Base-by-base conservation (phyloP, 331 rosid genomes). In the Rosa hybrid region DNA sequence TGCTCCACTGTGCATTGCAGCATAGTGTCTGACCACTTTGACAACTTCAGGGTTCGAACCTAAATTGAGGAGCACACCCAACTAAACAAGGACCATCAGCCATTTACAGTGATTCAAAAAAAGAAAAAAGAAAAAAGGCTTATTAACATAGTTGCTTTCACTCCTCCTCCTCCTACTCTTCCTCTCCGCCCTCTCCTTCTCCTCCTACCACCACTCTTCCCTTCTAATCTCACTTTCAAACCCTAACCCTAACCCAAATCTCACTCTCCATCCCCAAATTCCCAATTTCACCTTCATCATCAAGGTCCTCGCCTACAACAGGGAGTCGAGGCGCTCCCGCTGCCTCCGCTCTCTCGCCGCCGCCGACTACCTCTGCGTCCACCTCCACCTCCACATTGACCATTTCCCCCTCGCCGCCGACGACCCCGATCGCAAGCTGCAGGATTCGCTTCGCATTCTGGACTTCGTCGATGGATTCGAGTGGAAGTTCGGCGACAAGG, bases 301-400 rank as follows among this genome's bases (percentile, higher is more conserved):
- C 86, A 94, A 94, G 54, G 88, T 94, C 71, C 97, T 94, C 54
- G 90, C 92, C 44, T 94, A 73, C 78, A 89, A 91, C 75, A 25
- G 27, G 27, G 27, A 25, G 27, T 25, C 27, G 27, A 25, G 27
- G 27, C 94, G 97, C 82, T 76, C 91, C 48, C 94, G 94, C 70
- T 94, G 97, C 89, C 92, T 92, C 72, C 92, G 89, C 23, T 94
- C 97, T 78, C 91, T 94, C 20, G 88, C 95, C 25, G 81, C 85
- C 70, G 97, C 97, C 23, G 85, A 94, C 81, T 92, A 94, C 86
- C 95, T 90, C 82, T 80, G 88, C 38, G 95, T 90, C 70, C 89
- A 87, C 74, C 90, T 92, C 77, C 98, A 91, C 30, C 9, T 92
- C 60, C 82, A 90, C 86, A 71, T 94, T 53, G 97, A 94, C 79